Percentiles rank a stretch among this genome's conserved stretches.
Evolutionary conservation across 2,329 filamentous ascomycete species (phyloP).

Genomic region (Aspergillus bombycis): DNA sequence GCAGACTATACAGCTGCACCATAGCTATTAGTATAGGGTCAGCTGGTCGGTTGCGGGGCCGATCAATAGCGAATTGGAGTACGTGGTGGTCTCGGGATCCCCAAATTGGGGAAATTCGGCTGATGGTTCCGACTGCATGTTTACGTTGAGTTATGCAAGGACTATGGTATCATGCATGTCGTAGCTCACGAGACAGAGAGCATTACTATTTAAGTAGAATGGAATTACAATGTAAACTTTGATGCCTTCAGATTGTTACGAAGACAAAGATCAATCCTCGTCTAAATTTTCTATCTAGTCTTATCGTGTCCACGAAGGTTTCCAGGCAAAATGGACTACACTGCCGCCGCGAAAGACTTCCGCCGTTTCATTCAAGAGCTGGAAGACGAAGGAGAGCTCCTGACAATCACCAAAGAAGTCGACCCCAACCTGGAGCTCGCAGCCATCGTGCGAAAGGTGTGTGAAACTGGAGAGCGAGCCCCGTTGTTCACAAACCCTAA

Average conservation of each 20-base stretch:
- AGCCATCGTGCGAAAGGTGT: constrained; percentile 17
- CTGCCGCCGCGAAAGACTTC: neutral
- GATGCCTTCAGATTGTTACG: neutral
- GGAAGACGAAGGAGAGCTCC: constrained; percentile 15
- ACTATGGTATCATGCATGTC: neutral
- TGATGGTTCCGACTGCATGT: neutral
- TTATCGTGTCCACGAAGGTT: neutral
- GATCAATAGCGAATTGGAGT: neutral
- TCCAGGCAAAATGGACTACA: neutral
- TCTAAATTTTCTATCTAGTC: neutral
- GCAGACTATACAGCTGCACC: neutral
- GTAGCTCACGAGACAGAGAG: neutral
- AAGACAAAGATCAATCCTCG: neutral
- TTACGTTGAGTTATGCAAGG: neutral
- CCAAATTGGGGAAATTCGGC: neutral
- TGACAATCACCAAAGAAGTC: constrained; percentile 18
- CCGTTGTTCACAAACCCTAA: constrained; percentile 10
- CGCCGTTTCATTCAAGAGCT: constrained; percentile 13
- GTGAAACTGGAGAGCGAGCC: constrained; percentile 12
- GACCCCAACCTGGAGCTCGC: constrained; percentile 16
- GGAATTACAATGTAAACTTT: neutral
- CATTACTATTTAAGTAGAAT: neutral
- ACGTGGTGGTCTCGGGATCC: neutral
- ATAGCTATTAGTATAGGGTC: neutral
- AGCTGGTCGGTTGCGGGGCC: neutral